Conservation (phyloP, 1,139 yeast species). For the Nakaseomyces bracarensis region DNA sequence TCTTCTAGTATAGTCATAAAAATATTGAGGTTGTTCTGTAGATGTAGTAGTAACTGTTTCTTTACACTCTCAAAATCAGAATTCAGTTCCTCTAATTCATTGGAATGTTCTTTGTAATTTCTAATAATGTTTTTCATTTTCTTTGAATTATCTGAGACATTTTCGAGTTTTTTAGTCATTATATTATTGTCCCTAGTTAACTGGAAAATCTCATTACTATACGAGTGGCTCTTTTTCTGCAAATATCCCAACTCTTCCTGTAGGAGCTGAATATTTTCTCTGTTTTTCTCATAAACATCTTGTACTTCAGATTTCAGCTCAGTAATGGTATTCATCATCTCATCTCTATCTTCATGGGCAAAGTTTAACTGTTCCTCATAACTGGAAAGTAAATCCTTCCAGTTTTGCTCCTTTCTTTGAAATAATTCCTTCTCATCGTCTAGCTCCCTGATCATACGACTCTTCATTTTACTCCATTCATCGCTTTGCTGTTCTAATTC, state of each 20-base stretch:
- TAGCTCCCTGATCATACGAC: conserved; percentile 17
- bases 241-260: conserved; percentile 1
- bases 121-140: neutral
- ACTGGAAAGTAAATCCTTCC: conserved; percentile 35
- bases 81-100: conserved; percentile 11
- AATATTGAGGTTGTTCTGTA: conserved; percentile 38
- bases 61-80: conserved; percentile 19
- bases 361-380: conserved; percentile 31
- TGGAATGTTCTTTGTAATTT: neutral
- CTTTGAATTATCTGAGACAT: neutral
- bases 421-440: conserved; percentile 16
- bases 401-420: conserved; percentile 29
- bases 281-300: conserved; percentile 30
- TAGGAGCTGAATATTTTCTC: conserved; percentile 41
- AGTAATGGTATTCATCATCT: conserved; percentile 17
- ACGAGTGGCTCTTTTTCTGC: neutral
- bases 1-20: conserved; percentile 53
- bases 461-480: conserved; percentile 16
- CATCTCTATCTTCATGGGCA: conserved; percentile 25
- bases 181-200: neutral
- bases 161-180: conserved; percentile 4
- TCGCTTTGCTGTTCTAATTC: conserved; percentile 14
- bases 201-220: neutral
- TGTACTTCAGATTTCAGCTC: conserved; percentile 29
- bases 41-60: conserved; percentile 33